Evolutionary conservation across 352 stramenopile species (phyloP).

Genomic region (Paralagenidium karlingii): DNA sequence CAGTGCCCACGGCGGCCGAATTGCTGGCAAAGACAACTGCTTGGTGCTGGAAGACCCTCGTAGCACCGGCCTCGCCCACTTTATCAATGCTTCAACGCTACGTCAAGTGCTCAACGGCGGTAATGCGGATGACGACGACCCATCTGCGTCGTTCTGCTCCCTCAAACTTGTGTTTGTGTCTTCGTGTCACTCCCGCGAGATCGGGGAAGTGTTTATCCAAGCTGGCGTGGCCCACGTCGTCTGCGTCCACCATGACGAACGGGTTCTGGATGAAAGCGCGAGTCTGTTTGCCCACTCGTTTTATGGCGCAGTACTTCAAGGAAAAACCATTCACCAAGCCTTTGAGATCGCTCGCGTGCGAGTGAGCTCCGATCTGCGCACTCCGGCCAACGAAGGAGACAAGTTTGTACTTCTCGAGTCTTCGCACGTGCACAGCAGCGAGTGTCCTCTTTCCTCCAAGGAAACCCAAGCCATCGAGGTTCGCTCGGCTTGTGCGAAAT

Average conservation of each 20-base stretch:
- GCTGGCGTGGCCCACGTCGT: constrained; percentile 66
- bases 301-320: constrained; percentile 57
- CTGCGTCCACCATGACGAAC: constrained; percentile 53
- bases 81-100: constrained; percentile 50
- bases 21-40: constrained; percentile 47
- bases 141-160: constrained; percentile 9
- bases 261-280: constrained; percentile 56
- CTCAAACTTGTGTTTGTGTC: constrained; percentile 77
- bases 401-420: constrained; percentile 72
- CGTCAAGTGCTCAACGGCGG: constrained; percentile 36
- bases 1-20: constrained; percentile 52
- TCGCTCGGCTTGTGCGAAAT: constrained; percentile 25
- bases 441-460: constrained; percentile 22
- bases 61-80: constrained; percentile 40
- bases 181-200: constrained; percentile 59
- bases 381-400: constrained; percentile 43
- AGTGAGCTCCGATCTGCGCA: constrained; percentile 54
- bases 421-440: constrained; percentile 37
- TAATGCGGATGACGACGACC: constrained; percentile 10
- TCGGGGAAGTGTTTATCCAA: constrained; percentile 72
- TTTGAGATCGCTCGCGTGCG: constrained; percentile 64
- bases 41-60: constrained; percentile 74
- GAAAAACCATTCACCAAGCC: constrained; percentile 59
- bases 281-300: constrained; percentile 70
- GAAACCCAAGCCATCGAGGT: constrained; percentile 30